Evolutionary conservation across 2,329 filamentous ascomycete genomes (phyloP).

Genomic region (Alternaria novae-zelandiae): DNA sequence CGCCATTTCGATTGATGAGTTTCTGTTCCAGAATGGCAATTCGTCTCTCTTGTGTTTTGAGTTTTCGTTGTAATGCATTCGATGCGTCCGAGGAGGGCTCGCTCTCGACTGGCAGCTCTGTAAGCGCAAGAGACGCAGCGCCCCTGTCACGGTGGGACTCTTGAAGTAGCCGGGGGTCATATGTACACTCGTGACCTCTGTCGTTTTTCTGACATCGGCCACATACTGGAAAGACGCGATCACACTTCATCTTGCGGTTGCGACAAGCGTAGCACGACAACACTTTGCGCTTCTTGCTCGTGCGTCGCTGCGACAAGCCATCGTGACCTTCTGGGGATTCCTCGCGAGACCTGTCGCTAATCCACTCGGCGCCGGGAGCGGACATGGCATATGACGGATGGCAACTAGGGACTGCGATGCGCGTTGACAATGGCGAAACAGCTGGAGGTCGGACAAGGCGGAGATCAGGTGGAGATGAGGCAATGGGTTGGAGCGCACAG

Average conservation of each 20-base stretch:
- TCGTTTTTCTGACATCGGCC: slow-evolving; percentile 54
- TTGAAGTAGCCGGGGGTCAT: slow-evolving; percentile 47
- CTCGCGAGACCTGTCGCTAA: slow-evolving; percentile 37
- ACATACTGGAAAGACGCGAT: slow-evolving; percentile 54
- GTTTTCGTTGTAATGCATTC: slow-evolving; percentile 35
- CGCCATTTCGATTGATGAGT: slow-evolving; percentile 29
- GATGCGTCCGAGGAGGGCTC: slow-evolving; percentile 6
- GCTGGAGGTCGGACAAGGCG: slow-evolving; percentile 30
- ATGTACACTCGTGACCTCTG: slow-evolving; percentile 51
- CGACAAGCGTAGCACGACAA: slow-evolving; percentile 56
- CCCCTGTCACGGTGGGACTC: slow-evolving; percentile 31
- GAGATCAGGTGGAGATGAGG: slow-evolving; percentile 15
- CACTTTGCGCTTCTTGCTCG: slow-evolving; percentile 52
- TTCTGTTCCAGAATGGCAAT: slow-evolving; percentile 41
- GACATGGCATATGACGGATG: slow-evolving; percentile 29
- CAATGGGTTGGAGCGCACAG: neutral
- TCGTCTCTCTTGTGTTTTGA: slow-evolving; percentile 39
- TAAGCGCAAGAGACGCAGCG: slow-evolving; percentile 14
- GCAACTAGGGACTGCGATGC: neutral
- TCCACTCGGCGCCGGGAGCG: slow-evolving; percentile 26
- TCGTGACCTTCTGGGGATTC: slow-evolving; percentile 36
- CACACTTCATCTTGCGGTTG: slow-evolving; percentile 56
- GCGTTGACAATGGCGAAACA: slow-evolving; percentile 1
- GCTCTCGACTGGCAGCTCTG: slow-evolving; percentile 8
- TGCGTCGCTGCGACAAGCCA: slow-evolving; percentile 47